Conservation (phyloP, 768 basidiomycete species). For the Lactarius trivialis region DNA sequence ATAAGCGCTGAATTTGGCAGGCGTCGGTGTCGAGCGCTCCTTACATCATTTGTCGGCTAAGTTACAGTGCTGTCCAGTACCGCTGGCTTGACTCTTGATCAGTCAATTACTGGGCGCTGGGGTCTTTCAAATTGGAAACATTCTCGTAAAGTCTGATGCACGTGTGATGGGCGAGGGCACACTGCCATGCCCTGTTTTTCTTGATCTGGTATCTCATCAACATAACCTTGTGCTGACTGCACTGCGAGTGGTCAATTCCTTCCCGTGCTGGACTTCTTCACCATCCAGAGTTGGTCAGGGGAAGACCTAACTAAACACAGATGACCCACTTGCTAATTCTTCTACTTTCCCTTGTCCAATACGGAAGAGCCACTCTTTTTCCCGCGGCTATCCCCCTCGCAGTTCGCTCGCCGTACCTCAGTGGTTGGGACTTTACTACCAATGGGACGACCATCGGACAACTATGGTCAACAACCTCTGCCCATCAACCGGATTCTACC, state of each 20-base stretch:
- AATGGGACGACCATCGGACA: constrained; percentile 2
- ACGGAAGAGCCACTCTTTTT: constrained; percentile 13
- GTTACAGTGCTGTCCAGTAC: too few species aligned
- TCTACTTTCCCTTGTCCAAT: not conserved
- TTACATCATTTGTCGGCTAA: too few species aligned
- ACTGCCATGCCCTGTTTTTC: not conserved
- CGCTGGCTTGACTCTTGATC: too few species aligned
- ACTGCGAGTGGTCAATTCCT: not conserved
- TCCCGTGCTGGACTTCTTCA: not conserved
- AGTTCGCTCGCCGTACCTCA: constrained; percentile 27
- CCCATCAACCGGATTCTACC: not conserved
- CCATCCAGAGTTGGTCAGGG: not conserved
- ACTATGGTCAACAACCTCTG: constrained; percentile 22
- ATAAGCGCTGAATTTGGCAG: not conserved
- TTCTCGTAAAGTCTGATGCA: not conserved
- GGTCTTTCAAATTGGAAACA: not conserved
- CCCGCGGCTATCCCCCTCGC: constrained; percentile 26
- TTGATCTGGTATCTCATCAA: not conserved
- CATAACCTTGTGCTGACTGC: not conserved
- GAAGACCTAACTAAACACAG: not conserved
- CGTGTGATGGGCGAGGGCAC: not conserved
- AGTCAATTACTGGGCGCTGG: too few species aligned
- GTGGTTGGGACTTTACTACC: constrained; percentile 19
- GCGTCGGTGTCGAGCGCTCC: not conserved
- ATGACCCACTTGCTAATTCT: not conserved